A percentile compares a stretch with the other conserved stretches of the same genome.
Evolutionary conservation across 2,329 filamentous ascomycete genomes (phyloP).

Genomic region (Fusarium sp.): DNA sequence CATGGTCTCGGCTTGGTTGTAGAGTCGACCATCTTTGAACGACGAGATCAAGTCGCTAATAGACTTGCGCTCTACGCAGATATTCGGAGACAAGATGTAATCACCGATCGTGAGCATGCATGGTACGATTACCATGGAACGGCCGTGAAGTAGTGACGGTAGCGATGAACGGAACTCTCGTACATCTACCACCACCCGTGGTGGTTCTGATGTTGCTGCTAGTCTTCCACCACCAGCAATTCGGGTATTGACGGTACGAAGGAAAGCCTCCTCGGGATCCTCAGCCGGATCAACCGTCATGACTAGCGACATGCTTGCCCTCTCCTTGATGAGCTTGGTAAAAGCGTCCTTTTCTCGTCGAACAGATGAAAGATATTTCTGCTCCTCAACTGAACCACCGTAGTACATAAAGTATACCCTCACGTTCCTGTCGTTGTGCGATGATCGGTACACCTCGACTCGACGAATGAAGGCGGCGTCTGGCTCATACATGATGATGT

Average conservation of each 20-base stretch:
- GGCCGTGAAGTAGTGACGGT: constrained; percentile 88
- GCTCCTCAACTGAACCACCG: constrained; percentile 92
- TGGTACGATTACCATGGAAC: constrained; percentile 86
- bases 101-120: constrained; percentile 97
- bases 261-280: constrained; percentile 89
- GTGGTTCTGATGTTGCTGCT: constrained; percentile 83
- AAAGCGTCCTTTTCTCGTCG: constrained; percentile 97
- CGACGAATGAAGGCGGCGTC: constrained; percentile 93
- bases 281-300: constrained; percentile 77
- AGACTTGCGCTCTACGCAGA: constrained; percentile 95
- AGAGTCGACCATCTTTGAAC: constrained; percentile 90
- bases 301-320: constrained; percentile 90
- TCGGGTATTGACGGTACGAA: constrained; percentile 94
- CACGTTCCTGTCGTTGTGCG: constrained; percentile 87
- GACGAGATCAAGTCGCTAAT: constrained; percentile 90
- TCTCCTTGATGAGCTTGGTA: constrained; percentile 92
- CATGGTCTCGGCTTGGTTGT: constrained; percentile 93
- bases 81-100: constrained; percentile 89
- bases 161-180: constrained; percentile 95
- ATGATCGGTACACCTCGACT: constrained; percentile 95
- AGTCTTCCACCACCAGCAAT: constrained; percentile 93
- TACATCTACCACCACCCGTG: constrained; percentile 92
- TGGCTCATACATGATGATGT: constrained; percentile 99
- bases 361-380: constrained; percentile 87
- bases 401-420: constrained; percentile 98